A percentile compares a stretch with the other conserved stretches of the same genome.
phyloP scores from a whole-genome alignment of 1,284 basidiomycete genomes.

The Ustilago trichophora region DNA sequence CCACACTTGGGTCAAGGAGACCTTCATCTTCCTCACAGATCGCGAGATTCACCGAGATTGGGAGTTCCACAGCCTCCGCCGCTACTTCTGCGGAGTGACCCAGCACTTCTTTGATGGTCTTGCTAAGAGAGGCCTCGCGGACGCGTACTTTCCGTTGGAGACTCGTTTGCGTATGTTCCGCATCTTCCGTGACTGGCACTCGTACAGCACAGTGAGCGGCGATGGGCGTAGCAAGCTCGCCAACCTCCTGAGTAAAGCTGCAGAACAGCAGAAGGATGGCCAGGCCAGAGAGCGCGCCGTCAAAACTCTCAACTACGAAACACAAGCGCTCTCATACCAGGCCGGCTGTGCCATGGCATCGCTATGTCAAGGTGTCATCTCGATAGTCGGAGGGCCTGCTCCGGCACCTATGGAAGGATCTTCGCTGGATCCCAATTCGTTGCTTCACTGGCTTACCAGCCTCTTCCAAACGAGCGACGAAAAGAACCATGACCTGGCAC shows the following conservation, averaged over 20 bases:
- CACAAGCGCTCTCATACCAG: constrained; percentile 75
- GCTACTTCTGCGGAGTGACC: constrained; percentile 88
- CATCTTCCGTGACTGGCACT: constrained; percentile 93
- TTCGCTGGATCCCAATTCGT: constrained; percentile 67
- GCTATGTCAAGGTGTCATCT: constrained; percentile 69
- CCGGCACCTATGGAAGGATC: constrained; percentile 81
- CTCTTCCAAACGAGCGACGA: constrained; percentile 67
- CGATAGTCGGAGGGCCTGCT: constrained; percentile 74
- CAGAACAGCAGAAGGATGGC: constrained; percentile 69
- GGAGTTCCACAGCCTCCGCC: constrained; percentile 81
- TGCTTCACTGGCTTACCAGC: constrained; percentile 69
- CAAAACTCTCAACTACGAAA: constrained; percentile 72
- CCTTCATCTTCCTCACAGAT: constrained; percentile 78
- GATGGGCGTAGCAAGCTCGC: constrained; percentile 78
- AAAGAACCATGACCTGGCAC: constrained; percentile 67
- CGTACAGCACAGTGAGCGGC: constrained; percentile 80
- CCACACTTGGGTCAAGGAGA: constrained; percentile 85
- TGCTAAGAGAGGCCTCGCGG: constrained; percentile 76
- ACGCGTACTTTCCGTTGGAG: constrained; percentile 79
- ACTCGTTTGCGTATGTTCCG: constrained; percentile 83
- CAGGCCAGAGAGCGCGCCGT: constrained; percentile 64
- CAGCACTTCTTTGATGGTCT: constrained; percentile 84
- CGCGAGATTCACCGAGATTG: constrained; percentile 79
- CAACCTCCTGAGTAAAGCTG: constrained; percentile 78
- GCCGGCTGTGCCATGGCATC: constrained; percentile 77